Evolutionary conservation across 106 monocot genomes (phyloP).

Genomic region (Dactylorhiza incarnata): DNA sequence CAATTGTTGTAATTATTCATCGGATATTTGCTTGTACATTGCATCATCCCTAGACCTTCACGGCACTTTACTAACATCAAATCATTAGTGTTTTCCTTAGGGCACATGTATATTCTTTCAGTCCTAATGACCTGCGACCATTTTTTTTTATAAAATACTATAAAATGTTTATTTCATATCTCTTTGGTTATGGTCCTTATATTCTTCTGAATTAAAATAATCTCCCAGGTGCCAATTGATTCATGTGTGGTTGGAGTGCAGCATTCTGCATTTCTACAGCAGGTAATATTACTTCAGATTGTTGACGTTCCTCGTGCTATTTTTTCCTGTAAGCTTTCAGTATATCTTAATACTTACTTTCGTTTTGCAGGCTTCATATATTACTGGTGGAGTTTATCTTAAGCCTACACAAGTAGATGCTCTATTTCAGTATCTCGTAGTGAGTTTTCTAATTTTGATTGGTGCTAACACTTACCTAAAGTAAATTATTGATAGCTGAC

Average conservation of each 20-base stretch:
- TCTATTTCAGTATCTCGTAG: conserved; percentile 82
- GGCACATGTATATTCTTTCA: neutral
- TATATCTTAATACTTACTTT: neutral
- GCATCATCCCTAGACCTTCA: no score
- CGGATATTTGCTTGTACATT: no score
- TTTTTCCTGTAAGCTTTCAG: neutral
- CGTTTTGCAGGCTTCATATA: conserved; percentile 90
- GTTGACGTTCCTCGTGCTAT: neutral
- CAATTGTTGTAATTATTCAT: no score
- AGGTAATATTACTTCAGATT: conserved; percentile 36
- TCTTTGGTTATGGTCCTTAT: neutral
- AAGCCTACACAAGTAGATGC: conserved; percentile 90
- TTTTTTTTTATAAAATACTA: neutral
- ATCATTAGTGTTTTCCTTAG: no score
- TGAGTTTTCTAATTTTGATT: conserved; percentile 28
- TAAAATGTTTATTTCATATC: neutral
- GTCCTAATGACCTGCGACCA: neutral
- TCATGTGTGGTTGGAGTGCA: conserved; percentile 78
- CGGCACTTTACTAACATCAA: no score
- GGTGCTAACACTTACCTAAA: neutral
- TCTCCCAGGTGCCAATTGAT: conserved; percentile 89
- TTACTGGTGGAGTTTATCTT: conserved; percentile 95
- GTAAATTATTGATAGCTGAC: neutral
- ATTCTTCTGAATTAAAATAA: neutral
- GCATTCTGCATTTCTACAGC: conserved; percentile 95